Conservation (phyloP, 2,329 filamentous ascomycete genomes). For the Claviceps quebecensis region DNA sequence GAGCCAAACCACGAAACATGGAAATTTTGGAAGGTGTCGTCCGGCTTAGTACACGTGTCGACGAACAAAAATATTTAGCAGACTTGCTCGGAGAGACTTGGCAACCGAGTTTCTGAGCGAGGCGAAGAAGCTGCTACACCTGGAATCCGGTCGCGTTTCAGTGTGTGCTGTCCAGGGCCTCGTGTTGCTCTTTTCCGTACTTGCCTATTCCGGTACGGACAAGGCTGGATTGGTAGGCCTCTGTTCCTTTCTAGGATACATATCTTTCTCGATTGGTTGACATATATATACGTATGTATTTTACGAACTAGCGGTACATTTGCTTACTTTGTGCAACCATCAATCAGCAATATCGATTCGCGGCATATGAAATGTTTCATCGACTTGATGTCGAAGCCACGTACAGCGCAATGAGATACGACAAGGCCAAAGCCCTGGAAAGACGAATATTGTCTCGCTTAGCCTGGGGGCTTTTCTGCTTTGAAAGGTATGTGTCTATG, state of each 20-base stretch:
- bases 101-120: conserved; percentile 11
- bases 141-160: conserved; percentile 9
- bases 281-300: no score
- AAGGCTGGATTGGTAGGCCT: conserved; percentile 8
- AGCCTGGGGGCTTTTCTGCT: conserved; percentile 10
- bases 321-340: neutral
- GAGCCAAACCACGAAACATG: no score
- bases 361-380: conserved; percentile 11
- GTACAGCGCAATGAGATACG: conserved; percentile 4
- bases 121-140: conserved; percentile 12
- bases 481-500: conserved; percentile 9
- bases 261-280: no score
- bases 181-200: conserved; percentile 9
- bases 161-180: conserved; percentile 12
- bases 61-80: conserved; percentile 9
- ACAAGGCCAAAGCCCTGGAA: neutral
- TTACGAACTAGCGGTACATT: neutral
- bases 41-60: conserved; percentile 10
- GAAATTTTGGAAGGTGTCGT: neutral
- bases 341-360: conserved; percentile 11
- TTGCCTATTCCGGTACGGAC: conserved; percentile 5
- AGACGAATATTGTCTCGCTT: conserved; percentile 6
- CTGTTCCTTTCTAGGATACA: neutral
- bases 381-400: conserved; percentile 5
- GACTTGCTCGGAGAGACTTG: conserved; percentile 8